These are phyloP conservation scores for Binderoboletus segoi DNA, from an alignment of 1,284 basidiomycete species.

Conservation along the genomic window DNA sequence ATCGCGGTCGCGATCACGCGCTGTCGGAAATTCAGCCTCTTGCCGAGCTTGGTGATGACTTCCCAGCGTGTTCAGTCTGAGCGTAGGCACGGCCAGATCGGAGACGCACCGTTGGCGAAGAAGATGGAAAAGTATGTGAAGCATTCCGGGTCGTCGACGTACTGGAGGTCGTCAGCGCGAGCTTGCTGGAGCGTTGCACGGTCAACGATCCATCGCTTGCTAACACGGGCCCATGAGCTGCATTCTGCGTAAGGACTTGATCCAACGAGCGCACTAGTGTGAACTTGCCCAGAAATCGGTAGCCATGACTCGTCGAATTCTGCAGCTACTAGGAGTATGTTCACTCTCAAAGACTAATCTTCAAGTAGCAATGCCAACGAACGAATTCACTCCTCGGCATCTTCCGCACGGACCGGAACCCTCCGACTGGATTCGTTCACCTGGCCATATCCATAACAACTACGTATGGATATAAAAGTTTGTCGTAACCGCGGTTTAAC, in stretches of 20 bases:
- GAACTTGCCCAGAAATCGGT: constrained; percentile 78
- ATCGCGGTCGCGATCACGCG: constrained; percentile 91
- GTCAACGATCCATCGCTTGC: constrained; percentile 88
- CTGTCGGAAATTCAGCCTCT: constrained; percentile 83
- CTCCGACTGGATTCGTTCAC: no score
- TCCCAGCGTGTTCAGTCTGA: not conserved
- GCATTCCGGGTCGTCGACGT: constrained; percentile 73
- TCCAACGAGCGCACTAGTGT: constrained; percentile 57
- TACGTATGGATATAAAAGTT: no score
- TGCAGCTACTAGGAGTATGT: no score
- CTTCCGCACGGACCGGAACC: no score
- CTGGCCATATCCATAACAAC: no score
- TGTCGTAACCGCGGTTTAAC: no score
- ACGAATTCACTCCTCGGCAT: no score
- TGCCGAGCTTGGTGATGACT: constrained; percentile 89
- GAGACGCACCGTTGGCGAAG: constrained; percentile 71
- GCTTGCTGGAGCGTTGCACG: constrained; percentile 72
- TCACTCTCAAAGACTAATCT: no score
- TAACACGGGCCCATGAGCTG: constrained; percentile 37
- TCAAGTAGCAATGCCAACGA: no score
- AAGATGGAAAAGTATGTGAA: constrained; percentile 83
- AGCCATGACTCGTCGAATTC: constrained; percentile 55
- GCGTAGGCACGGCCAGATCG: not conserved
- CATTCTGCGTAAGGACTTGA: constrained; percentile 7
- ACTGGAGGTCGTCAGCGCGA: constrained; percentile 74